Percentiles rank a stretch among this genome's conserved stretches.
phyloP scores from a whole-genome alignment of 2,329 filamentous ascomycete species.

The Laburnicola sp. region DNA sequence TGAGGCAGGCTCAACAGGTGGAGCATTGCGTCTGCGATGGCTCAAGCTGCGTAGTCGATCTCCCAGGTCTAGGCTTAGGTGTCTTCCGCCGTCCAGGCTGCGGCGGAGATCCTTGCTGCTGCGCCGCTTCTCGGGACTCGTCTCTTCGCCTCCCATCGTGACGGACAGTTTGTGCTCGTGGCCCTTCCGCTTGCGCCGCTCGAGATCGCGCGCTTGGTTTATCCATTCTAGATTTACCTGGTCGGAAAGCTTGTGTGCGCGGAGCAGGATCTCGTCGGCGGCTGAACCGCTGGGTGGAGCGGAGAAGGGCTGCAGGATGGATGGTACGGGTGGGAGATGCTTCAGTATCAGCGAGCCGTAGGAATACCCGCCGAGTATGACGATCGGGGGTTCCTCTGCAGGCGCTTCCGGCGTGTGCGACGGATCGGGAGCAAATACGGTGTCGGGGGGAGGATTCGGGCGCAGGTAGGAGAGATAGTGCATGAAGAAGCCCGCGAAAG shows the following conservation, averaged over 20 bases:
- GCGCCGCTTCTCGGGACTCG: slow-evolving; percentile 43
- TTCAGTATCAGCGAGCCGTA: slow-evolving; percentile 85
- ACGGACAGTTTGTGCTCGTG: slow-evolving; percentile 33
- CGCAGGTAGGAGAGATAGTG: slow-evolving; percentile 68
- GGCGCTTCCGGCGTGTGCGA: slow-evolving; percentile 2
- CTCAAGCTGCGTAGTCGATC: slow-evolving; percentile 34
- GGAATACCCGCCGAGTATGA: slow-evolving; percentile 80
- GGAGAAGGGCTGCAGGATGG: slow-evolving; percentile 63
- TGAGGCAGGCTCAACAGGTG: slow-evolving; percentile 12
- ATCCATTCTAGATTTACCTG: slow-evolving; percentile 59
- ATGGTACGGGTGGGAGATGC: slow-evolving; percentile 63
- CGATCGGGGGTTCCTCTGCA: slow-evolving; percentile 17
- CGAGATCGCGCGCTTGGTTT: slow-evolving; percentile 24
- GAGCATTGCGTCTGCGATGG: slow-evolving; percentile 14
- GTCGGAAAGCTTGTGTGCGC: slow-evolving; percentile 68
- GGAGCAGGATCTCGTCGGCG: slow-evolving; percentile 69
- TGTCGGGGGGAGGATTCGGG: slow-evolving; percentile 23
- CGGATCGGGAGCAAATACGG: slow-evolving; percentile 21
- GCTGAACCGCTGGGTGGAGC: slow-evolving; percentile 58
- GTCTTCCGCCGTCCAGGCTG: slow-evolving; percentile 36
- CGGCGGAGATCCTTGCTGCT: slow-evolving; percentile 47
- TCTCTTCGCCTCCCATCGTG: slow-evolving; percentile 54
- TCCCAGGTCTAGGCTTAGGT: slow-evolving; percentile 43
- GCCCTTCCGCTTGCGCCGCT: slow-evolving; percentile 18
- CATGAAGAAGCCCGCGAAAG: slow-evolving; percentile 77